Base-by-base conservation (phyloP, 768 basidiomycete genomes). In the Lactifluus subvellereus region DNA sequence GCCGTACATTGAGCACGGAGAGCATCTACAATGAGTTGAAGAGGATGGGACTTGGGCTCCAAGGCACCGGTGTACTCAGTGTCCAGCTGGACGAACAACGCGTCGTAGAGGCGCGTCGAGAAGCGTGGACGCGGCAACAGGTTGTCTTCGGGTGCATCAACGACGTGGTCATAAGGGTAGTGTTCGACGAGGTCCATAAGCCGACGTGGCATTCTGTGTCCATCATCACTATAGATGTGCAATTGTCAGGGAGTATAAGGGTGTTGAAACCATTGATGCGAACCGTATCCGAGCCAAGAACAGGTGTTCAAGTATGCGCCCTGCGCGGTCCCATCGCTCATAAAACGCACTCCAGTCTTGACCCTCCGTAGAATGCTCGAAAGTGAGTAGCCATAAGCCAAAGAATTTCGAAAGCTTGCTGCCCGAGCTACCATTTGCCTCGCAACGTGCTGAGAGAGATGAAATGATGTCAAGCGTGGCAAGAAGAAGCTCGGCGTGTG, bases 221-320 rank as follows among this genome's bases (percentile, higher is more conserved):
- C 79, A 66, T 89, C 85, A 61, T 88, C 83, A 64, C 88, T 89
- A 64, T 22, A 43, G 88, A 66, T 18, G 22, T 13, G 30, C 18
- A 7, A 57, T 38, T 6, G 38, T 63, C 20, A 63, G 57, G 32
- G 18, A 16, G 16, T 43, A 27, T 27, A 49, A 42, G 6, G 37
- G 37, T 32, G 18, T 11, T 14, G 33, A 45, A 57, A 53, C 30
- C 2, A 40, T 7, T 9, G 8, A 54, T 18, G 67, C 78, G 59
- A 60, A 89, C 90, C 91, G 81, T 60, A 91, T 83, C 60, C 82
- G 79, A 18, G 86, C 79, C 59, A 92, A 77, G 74, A 91, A 89
- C 8, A 92, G 61, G 74, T 92, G 90, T 67, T 91, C 91, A 54
- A 91, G 69, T 47, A 87, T 80, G 22, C 88, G 77, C 35, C 88